Conservation (phyloP, 768 basidiomycete species). For the Candolleomyces aberdarensis region DNA sequence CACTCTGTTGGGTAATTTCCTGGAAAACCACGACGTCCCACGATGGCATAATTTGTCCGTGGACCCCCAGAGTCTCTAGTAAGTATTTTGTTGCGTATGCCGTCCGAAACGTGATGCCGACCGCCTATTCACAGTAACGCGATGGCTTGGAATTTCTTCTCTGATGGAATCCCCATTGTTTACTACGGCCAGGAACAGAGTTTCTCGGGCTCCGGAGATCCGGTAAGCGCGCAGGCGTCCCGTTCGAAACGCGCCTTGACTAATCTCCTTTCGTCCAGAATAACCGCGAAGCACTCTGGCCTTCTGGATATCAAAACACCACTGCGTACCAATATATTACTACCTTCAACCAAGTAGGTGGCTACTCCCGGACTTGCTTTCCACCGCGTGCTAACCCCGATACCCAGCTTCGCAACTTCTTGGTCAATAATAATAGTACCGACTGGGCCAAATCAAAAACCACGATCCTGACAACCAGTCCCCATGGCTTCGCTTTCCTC, state of each 20-base stretch:
- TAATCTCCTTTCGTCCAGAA: slow-evolving; percentile 31
- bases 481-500: slow-evolving; percentile 56
- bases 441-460: slow-evolving; percentile 53
- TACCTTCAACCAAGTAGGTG: slow-evolving; percentile 53
- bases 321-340: slow-evolving; percentile 55
- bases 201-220: slow-evolving; percentile 62
- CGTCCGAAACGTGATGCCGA: not conserved
- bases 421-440: slow-evolving; percentile 41
- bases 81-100: slow-evolving; percentile 17
- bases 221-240: slow-evolving; percentile 37
- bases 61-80: slow-evolving; percentile 72
- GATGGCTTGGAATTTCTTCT: slow-evolving; percentile 72
- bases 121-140: slow-evolving; percentile 49
- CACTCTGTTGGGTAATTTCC: slow-evolving; percentile 64
- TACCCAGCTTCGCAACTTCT: slow-evolving; percentile 58
- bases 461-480: slow-evolving; percentile 47
- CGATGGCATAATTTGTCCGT: slow-evolving; percentile 72
- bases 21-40: slow-evolving; percentile 77
- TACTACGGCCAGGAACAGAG: slow-evolving; percentile 82
- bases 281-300: slow-evolving; percentile 78
- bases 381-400: not conserved
- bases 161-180: slow-evolving; percentile 79
- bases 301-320: slow-evolving; percentile 60
- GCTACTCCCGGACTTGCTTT: not conserved
- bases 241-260: slow-evolving; percentile 1